A percentile compares a stretch with the other conserved stretches of the same genome.
These are phyloP conservation scores for Galerina marginata DNA, from an alignment of 768 basidiomycete species.

Conservation along the genomic window DNA sequence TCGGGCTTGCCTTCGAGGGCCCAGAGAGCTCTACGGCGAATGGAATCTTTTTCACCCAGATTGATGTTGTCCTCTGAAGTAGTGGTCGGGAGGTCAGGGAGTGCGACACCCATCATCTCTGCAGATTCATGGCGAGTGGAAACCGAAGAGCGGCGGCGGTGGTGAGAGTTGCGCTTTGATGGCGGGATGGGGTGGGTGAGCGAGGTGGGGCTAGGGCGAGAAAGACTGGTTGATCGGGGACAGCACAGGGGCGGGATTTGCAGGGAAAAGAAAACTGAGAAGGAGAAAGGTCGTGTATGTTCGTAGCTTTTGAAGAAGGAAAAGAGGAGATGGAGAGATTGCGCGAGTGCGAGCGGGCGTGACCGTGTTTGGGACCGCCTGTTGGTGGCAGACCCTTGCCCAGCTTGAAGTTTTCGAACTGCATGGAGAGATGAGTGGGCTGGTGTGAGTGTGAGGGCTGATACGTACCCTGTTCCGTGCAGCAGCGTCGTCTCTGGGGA, in stretches of 20 bases:
- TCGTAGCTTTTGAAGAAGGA: slow-evolving; percentile 42
- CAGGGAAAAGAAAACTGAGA: too few species aligned
- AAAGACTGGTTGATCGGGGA: slow-evolving; percentile 21
- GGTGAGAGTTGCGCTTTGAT: slow-evolving; percentile 77
- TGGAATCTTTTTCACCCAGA: slow-evolving; percentile 75
- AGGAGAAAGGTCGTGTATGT: slow-evolving; percentile 35
- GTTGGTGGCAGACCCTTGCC: slow-evolving; percentile 53
- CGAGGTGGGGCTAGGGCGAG: slow-evolving; percentile 17
- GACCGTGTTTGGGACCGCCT: slow-evolving; percentile 49
- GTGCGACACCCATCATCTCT: slow-evolving; percentile 85
- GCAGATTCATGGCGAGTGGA: slow-evolving; percentile 90
- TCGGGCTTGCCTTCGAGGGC: slow-evolving; percentile 87
- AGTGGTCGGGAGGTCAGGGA: slow-evolving; percentile 68
- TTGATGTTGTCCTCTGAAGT: slow-evolving; percentile 71
- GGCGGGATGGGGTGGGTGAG: slow-evolving; percentile 34
- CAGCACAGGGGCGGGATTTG: slow-evolving; percentile 21
- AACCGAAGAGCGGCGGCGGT: slow-evolving; percentile 84
- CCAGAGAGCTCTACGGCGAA: slow-evolving; percentile 82
- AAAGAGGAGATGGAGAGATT: slow-evolving; percentile 59
- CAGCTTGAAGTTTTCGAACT: slow-evolving; percentile 81
- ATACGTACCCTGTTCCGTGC: slow-evolving; percentile 47
- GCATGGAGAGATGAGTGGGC: background rate
- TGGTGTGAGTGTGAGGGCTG: background rate
- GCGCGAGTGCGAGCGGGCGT: slow-evolving; percentile 75
- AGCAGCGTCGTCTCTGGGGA: slow-evolving; percentile 39